phyloP scores from a whole-genome alignment of 495 filamentous ascomycete species.

The Saxophila tyrrhenica region DNA sequence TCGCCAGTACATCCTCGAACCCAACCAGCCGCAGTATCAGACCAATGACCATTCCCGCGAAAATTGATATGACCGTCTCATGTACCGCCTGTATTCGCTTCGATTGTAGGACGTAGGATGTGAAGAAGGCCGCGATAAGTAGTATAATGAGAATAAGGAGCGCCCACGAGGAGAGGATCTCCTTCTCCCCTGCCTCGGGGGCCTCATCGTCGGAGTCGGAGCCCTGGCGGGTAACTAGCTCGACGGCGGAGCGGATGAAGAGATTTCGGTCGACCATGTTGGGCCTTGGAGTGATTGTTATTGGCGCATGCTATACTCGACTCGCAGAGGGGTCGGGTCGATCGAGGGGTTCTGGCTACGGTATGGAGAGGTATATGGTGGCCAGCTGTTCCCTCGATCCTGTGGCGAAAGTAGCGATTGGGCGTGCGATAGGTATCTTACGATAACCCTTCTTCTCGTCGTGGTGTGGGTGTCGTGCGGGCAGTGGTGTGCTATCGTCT shows the following conservation, averaged over 20 bases:
- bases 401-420: too few relatives aligned
- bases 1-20: constrained; percentile 68
- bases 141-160: constrained; percentile 91
- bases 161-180: constrained; percentile 90
- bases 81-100: constrained; percentile 94
- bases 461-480: too few relatives aligned
- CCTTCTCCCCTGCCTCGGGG: constrained; percentile 62
- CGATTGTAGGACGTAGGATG: constrained; percentile 90
- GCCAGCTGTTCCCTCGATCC: too few relatives aligned
- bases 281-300: constrained; percentile 7
- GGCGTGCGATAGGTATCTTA: too few relatives aligned
- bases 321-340: too few relatives aligned
- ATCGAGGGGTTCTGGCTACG: too few relatives aligned
- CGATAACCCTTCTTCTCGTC: too few relatives aligned
- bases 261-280: constrained; percentile 11
- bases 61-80: constrained; percentile 95
- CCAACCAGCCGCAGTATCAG: constrained; percentile 72
- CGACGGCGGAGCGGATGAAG: constrained; percentile 6
- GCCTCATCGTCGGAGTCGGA: constrained; percentile 22
- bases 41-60: constrained; percentile 94
- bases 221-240: constrained; percentile 10
- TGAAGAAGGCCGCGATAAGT: constrained; percentile 87
- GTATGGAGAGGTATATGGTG: too few relatives aligned
- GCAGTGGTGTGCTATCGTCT: too few relatives aligned
- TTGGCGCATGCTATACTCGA: background rate